Conservation (phyloP, 129 eudicot species). For the Lonicera japonica region DNA sequence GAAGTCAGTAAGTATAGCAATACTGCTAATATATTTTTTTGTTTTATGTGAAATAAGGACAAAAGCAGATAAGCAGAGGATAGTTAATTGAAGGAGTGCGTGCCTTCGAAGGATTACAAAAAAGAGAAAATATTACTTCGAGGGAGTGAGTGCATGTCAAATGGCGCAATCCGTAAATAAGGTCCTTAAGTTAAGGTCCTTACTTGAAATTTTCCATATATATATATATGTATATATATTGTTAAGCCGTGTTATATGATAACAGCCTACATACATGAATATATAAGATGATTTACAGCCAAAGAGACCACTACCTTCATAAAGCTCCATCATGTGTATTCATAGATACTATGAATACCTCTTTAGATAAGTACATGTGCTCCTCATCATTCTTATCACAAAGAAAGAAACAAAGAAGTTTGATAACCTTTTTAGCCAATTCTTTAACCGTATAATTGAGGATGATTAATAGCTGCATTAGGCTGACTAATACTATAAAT, state of each 20-base stretch:
- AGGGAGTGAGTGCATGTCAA: too few species aligned
- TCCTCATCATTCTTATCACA: conserved; percentile 27
- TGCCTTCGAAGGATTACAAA: conserved; percentile 27
- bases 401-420: conserved; percentile 19
- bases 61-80: too few species aligned
- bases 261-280: neutral
- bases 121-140: conserved; percentile 14
- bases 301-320: conserved; percentile 8
- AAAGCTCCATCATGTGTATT: conserved; percentile 10
- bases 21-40: too few species aligned
- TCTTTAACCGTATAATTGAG: neutral
- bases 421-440: conserved; percentile 3
- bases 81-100: conserved; percentile 12
- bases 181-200: too few species aligned
- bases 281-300: conserved; percentile 6
- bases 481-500: conserved; percentile 1
- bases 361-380: conserved; percentile 19
- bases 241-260: neutral
- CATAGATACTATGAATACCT: conserved; percentile 18
- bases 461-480: conserved; percentile 1
- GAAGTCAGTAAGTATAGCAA: too few species aligned
- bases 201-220: too few species aligned
- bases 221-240: neutral
- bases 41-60: neutral
- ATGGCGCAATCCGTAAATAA: too few species aligned